Percentiles rank a stretch among this genome's conserved stretches.
Evolutionary conservation across 306 rosid species (phyloP).

Genomic region (Parietaria judaica): DNA sequence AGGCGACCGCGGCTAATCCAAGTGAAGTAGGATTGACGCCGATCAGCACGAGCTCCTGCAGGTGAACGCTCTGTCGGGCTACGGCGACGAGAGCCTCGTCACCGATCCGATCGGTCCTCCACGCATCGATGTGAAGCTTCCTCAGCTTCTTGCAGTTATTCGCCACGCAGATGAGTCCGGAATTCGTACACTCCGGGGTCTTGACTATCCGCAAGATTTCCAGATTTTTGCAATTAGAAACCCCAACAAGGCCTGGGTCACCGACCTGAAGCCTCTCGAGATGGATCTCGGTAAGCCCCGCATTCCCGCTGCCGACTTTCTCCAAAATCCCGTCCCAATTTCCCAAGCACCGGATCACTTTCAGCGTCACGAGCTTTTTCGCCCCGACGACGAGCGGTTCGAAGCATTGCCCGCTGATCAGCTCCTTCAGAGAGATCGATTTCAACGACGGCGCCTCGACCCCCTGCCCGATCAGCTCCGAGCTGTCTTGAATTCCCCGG

Average conservation of each 20-base stretch:
- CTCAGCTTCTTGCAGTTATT: constrained; percentile 52
- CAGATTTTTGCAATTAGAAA: constrained; percentile 45
- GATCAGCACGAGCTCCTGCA: constrained; percentile 76
- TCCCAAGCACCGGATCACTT: constrained; percentile 61
- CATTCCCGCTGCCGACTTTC: constrained; percentile 28
- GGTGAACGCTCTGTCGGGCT: constrained; percentile 46
- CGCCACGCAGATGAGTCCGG: constrained; percentile 50
- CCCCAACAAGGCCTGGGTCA: constrained; percentile 59
- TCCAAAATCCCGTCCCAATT: constrained; percentile 67
- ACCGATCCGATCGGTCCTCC: constrained; percentile 68
- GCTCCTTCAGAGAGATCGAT: constrained; percentile 57
- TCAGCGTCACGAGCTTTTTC: constrained; percentile 49
- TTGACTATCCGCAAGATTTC: constrained; percentile 61
- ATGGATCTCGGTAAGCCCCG: constrained; percentile 48
- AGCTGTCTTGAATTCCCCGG: constrained; percentile 40
- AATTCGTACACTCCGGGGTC: constrained; percentile 57
- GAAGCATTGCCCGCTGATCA: constrained; percentile 55
- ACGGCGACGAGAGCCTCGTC: constrained; percentile 63
- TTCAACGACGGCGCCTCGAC: constrained; percentile 39
- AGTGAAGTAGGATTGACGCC: constrained; percentile 53
- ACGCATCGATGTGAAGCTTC: constrained; percentile 82
- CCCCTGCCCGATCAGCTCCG: constrained; percentile 35
- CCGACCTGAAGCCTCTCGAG: constrained; percentile 74
- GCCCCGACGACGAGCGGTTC: constrained; percentile 51
- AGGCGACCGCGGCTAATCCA: constrained; percentile 46